These are phyloP conservation scores for Tetracladium marchalianum DNA, from an alignment of 495 filamentous ascomycete genomes.

Conservation along the genomic window DNA sequence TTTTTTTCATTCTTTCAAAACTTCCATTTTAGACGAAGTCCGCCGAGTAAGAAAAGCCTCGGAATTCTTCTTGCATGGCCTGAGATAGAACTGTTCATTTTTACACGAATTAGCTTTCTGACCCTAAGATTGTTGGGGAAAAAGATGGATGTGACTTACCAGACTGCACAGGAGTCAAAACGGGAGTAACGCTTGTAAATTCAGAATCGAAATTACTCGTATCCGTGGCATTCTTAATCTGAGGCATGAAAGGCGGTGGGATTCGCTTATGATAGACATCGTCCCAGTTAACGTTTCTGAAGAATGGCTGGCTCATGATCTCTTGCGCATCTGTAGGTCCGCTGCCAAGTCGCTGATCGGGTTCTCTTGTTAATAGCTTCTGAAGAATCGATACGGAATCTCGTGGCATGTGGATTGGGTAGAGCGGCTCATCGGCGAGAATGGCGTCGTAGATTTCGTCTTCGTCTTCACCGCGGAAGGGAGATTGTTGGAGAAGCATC, in stretches of 20 bases:
- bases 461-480: constrained; percentile 98
- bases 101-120: constrained; percentile 15
- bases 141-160: constrained; percentile 47
- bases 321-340: constrained; percentile 98
- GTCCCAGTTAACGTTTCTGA: constrained; percentile 96
- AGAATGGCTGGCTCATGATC: constrained; percentile 98
- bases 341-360: constrained; percentile 82
- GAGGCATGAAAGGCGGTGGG: constrained; percentile 77
- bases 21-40: constrained; percentile 19
- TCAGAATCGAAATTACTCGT: constrained; percentile 99
- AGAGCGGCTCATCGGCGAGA: constrained; percentile 92
- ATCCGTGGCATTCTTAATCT: constrained; percentile 84
- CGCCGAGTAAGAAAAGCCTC: constrained; percentile 83
- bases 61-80: constrained; percentile 99
- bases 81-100: constrained; percentile 74
- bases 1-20: background rate
- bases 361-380: constrained; percentile 93
- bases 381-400: constrained; percentile 97
- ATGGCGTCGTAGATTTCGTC: constrained; percentile 99
- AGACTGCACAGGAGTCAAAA: constrained; percentile 93
- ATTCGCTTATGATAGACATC: constrained; percentile 94
- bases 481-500: constrained; percentile 98
- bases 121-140: constrained; percentile 9
- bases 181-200: constrained; percentile 97
- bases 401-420: constrained; percentile 97